These are phyloP conservation scores for Tolypocladium inflatum DNA, from an alignment of 2,329 filamentous ascomycete species.

Conservation along the genomic window DNA sequence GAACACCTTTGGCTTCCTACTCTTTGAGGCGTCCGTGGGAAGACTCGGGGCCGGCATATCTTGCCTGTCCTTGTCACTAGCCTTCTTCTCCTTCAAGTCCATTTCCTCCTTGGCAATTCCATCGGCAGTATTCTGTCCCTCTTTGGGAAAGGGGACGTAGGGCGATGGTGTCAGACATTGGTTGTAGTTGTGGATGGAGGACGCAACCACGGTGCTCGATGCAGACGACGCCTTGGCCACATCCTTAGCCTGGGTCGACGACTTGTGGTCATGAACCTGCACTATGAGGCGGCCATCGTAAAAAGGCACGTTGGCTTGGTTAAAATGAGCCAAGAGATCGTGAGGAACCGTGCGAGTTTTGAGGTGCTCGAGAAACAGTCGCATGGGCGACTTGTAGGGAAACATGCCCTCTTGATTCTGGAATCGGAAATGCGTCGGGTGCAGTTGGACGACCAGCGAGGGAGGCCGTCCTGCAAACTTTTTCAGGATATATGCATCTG, in stretches of 20 bases:
- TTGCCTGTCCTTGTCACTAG: conserved; percentile 43
- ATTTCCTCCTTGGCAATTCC: conserved; percentile 25
- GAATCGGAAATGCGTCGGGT: conserved; percentile 81
- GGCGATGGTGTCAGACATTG: conserved; percentile 84
- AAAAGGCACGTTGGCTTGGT: conserved; percentile 62
- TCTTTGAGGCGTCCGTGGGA: conserved; percentile 30
- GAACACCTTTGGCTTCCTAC: conserved; percentile 53
- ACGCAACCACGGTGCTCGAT: conserved; percentile 55
- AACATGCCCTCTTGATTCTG: conserved; percentile 92
- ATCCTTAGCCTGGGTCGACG: conserved; percentile 51
- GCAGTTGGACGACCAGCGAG: conserved; percentile 78
- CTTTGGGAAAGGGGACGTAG: conserved; percentile 64
- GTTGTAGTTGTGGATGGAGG: conserved; percentile 89
- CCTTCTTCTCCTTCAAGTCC: conserved; percentile 14
- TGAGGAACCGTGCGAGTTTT: conserved; percentile 72
- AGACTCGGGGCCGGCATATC: conserved; percentile 44
- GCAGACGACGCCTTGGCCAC: conserved; percentile 37
- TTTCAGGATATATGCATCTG: conserved; percentile 68
- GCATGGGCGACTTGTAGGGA: conserved; percentile 87
- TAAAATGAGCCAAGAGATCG: conserved; percentile 74
- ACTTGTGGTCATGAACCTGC: conserved; percentile 82
- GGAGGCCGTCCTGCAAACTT: conserved; percentile 69
- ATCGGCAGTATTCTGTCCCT: conserved; percentile 32
- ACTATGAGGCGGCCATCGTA: conserved; percentile 96
- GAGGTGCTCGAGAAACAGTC: conserved; percentile 67